These are phyloP conservation scores for Spathaspora girioi DNA, from an alignment of 805 yeast species.

Conservation along the genomic window DNA sequence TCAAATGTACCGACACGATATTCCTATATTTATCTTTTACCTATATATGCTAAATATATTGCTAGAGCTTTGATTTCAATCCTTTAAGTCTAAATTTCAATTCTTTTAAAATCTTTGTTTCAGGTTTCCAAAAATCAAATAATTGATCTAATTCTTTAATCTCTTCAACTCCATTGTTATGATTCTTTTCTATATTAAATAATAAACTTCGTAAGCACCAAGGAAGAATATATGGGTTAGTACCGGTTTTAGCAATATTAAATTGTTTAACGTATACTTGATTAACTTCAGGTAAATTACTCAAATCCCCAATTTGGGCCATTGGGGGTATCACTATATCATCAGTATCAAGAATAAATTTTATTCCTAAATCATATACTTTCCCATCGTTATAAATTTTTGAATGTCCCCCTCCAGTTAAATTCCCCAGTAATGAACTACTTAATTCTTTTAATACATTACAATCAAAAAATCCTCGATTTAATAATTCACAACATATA, in stretches of 20 bases:
- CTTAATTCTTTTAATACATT: conserved; percentile 85
- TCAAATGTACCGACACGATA: no score
- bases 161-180: conserved; percentile 44
- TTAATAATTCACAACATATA: conserved; percentile 68
- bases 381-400: conserved; percentile 78
- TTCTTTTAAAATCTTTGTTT: conserved; percentile 74
- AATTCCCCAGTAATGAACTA: conserved; percentile 69
- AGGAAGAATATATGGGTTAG: conserved; percentile 83
- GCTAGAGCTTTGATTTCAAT: conserved; percentile 31
- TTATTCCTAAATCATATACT: conserved; percentile 78
- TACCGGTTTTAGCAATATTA: conserved; percentile 61
- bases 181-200: conserved; percentile 52
- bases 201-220: conserved; percentile 89
- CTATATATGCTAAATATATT: conserved; percentile 1
- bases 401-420: conserved; percentile 96
- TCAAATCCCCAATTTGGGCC: conserved; percentile 3
- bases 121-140: conserved; percentile 87
- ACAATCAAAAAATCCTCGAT: conserved; percentile 78
- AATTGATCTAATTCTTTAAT: conserved; percentile 59
- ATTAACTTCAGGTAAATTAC: conserved; percentile 28
- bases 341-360: conserved; percentile 72
- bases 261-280: conserved; percentile 43
- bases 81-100: conserved; percentile 75
- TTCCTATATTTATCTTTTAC: no score
- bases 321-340: conserved; percentile 43